Evolutionary conservation across 2,329 filamentous ascomycete species (phyloP), one percentile per base, ranked within the genome.

Genomic region (Alternaria sp.): DNA sequence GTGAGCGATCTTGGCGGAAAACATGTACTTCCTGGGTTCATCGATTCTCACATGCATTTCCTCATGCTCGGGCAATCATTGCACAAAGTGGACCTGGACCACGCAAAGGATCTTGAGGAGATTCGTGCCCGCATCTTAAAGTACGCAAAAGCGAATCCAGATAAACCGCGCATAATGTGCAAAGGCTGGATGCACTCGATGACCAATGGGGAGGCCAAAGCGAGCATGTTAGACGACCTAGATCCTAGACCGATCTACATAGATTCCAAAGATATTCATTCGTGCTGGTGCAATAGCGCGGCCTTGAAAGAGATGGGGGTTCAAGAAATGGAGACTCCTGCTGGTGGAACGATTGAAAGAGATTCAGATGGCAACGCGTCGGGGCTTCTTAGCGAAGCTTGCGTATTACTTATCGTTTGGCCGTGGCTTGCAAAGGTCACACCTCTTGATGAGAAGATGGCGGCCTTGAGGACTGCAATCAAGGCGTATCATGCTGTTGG

Each of bases 21-120:
- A 11, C 72, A 82, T 36, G 79, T 88, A 7, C 75, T 88, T 2
- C 86, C 86, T 0, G 84, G 85, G 6, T 88, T 88, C 70, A 82
- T 88, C 54, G 86, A 88, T 67, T 86, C 85, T 0, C 86, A 88
- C 69, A 85, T 87, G 79, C 86, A 88, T 73, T 80, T 88, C 12
- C 79, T 88, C 45, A 81, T 86, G 50, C 81, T 88, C 25, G 86
- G 86, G 3, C 84, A 86, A 69, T 83, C 86, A 0, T 81, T 88
- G 12, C 80, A 82, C 65, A 87, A 87, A 73, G 79, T 85, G 30
- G 79, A 82, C 43, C 77, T 88, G 3, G 80, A 82, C 45, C 59
- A 68, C 12, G 87, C 86, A 75, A 80, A 80, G 52, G 77, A 79
- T 55, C 77, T 87, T 0, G 72, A 76, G 6, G 86, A 87, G 52